phyloP scores from a whole-genome alignment of 805 yeast genomes.

The Candida maltosa region DNA sequence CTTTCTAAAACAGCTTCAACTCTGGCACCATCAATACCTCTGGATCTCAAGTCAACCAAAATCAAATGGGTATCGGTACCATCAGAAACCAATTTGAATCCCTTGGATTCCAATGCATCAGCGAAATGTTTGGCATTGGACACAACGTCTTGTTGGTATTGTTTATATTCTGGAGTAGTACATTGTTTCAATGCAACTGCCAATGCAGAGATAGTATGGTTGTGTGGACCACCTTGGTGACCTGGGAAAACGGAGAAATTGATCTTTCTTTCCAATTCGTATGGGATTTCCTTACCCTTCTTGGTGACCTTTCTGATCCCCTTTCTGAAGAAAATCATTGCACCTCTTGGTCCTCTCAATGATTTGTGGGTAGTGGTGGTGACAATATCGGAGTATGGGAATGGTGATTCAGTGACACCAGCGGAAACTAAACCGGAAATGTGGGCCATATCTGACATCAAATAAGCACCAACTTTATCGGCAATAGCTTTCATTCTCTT shows the following conservation, averaged over 20 bases:
- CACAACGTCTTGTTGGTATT: slow-evolving; percentile 81
- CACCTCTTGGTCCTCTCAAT: slow-evolving; percentile 98
- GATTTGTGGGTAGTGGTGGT: slow-evolving; percentile 98
- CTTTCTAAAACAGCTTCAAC: slow-evolving; percentile 86
- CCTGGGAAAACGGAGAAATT: slow-evolving; percentile 99
- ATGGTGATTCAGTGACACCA: slow-evolving; percentile 90
- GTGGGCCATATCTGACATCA: slow-evolving; percentile 95
- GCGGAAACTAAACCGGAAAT: slow-evolving; percentile 95
- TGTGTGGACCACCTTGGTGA: slow-evolving; percentile 99
- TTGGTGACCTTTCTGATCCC: slow-evolving; percentile 81
- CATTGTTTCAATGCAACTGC: slow-evolving; percentile 96
- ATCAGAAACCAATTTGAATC: slow-evolving; percentile 77
- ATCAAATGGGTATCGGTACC: slow-evolving; percentile 96
- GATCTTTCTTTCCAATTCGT: slow-evolving; percentile 87
- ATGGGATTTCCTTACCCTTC: slow-evolving; percentile 79
- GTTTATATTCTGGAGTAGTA: slow-evolving; percentile 78
- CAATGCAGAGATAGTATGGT: slow-evolving; percentile 94
- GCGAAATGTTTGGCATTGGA: slow-evolving; percentile 80
- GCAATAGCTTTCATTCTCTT: slow-evolving; percentile 87
- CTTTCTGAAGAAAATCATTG: slow-evolving; percentile 95
- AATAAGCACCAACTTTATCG: slow-evolving; percentile 88
- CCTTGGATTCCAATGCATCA: slow-evolving; percentile 56
- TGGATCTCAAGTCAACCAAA: slow-evolving; percentile 75
- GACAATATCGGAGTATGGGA: slow-evolving; percentile 90
- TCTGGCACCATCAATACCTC: slow-evolving; percentile 92